Evolutionary conservation across 306 rosid genomes (phyloP), one percentile per base, ranked within the genome.

Genomic region (Citrullus amarus): DNA sequence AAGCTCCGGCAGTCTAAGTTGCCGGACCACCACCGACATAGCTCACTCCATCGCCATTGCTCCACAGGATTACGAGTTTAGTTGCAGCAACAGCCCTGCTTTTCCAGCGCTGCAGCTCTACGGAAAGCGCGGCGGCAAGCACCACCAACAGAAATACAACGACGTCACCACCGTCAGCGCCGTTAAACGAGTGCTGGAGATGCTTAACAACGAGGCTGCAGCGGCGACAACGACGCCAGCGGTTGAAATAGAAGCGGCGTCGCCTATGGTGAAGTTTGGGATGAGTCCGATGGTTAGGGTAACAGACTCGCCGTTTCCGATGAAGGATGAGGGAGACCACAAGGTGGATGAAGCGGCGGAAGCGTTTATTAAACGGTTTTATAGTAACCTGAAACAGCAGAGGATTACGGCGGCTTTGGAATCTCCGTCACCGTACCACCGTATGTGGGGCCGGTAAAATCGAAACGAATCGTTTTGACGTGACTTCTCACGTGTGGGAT

Each of bases 41-140:
- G 51, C 79, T 48, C 78, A 85, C 62, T 84, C 89, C 70, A 81
- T 85, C 88, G 57, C 61, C 48, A 74, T 95, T 14, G 77, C 91
- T 0, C 92, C 97, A 0, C 86, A 86, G 1, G 98, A 95, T 13
- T 95, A 95, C 69, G 97, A 95, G 79, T 95, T 95, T 88, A 95
- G 99, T 86, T 95, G 99, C 86, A 92, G 91, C 81, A 92, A 90
- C 80, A 89, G 87, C 87, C 99, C 99, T 6, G 90, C 92, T 17
- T 10, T 74, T 41, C 91, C 78, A 2, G 62, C 87, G 38, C 80
- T 83, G 46, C 81, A 59, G 46, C 41, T 59, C 75, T 50, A 71
- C 91, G 11, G 38, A 17, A 89, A 86, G 67, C 85, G 86, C 62
- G 57, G 39, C 15, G 54, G 54, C 4, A 69, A 69, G 8, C 32